These are phyloP conservation scores for Poa annua DNA, from an alignment of 176 grass and related monocot species.

Conservation along the genomic window DNA sequence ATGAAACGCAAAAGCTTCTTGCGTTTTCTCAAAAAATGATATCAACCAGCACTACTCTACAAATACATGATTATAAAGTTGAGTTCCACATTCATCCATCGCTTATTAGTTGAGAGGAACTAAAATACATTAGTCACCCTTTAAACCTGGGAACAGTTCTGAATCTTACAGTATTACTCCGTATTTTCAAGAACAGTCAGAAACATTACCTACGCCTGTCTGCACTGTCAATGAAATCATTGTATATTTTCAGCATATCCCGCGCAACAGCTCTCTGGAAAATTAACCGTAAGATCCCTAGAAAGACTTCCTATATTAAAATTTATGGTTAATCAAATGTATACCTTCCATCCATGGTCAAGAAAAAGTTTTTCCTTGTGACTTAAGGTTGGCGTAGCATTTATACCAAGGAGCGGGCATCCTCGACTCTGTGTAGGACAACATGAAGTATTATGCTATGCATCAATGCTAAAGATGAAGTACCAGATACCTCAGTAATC, in stretches of 20 bases:
- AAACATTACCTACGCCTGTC: constrained; percentile 79
- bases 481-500: not conserved
- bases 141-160: not conserved
- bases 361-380: constrained; percentile 89
- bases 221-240: constrained; percentile 81
- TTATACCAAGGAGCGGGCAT: constrained; percentile 89
- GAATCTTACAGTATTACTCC: not conserved
- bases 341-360: constrained; percentile 87
- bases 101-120: constrained; percentile 1
- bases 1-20: no score
- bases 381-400: constrained; percentile 81
- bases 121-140: not conserved
- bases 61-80: not conserved
- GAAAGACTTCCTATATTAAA: constrained; percentile 4
- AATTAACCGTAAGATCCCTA: constrained; percentile 13
- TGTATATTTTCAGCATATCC: constrained; percentile 97
- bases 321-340: constrained; percentile 15
- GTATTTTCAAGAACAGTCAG: constrained; percentile 11
- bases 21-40: no score
- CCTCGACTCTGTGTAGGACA: constrained; percentile 77
- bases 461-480: constrained; percentile 10
- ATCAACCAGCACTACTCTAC: no score
- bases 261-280: constrained; percentile 76
- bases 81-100: not conserved
- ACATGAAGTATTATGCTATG: constrained; percentile 1